Base-by-base conservation (phyloP, 805 yeast genomes). In the Candida verbasci region DNA sequence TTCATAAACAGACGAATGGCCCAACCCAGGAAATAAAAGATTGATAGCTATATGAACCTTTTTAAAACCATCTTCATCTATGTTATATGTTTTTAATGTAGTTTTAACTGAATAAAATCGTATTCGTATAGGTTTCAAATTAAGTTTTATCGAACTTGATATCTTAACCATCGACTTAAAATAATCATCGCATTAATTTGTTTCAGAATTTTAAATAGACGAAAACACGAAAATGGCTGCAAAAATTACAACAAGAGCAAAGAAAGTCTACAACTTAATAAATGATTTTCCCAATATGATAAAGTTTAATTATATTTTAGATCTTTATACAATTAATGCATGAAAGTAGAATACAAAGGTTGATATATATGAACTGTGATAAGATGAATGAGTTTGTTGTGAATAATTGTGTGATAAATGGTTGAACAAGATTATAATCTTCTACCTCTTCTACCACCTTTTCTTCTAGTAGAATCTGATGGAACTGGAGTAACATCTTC, bases 401-500 rank as follows among this genome's bases (percentile, higher is more conserved):
- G 22, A 20, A 30, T 9, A 14, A 7, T 4, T 4, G 14, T 30
- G 25, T 21, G 20, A 20, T n/a, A 21, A 31, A 17, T 7, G 3
- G 20, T 7, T 14, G 6, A 29, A 10, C 4, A 15, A 14, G 18
- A 33, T 75, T 74, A 86, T 76, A 89, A 84, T 86, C 99, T 88
- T 84, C 98, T 91, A 91, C 99, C 99, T 83, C 99, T 89, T 82
- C 98, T 93, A 86, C 99, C 99, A 87, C 98, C 98, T 95, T 93
- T 94, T 87, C 91, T 86, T 85, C 99, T 93, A 74, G 98, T 94
- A 64, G 97, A 89, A 76, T 93, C 99, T 58, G 98, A 93, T 74
- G 99, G 99, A 63, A 93, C 89, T 74, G 98, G 98, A 59, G 99
- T 93, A 58, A 93, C 98, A 74, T 93, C 99, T 81, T 94, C 99